Base-by-base conservation (phyloP, 2,329 filamentous ascomycete species). In the Acrocalymma vagum region DNA sequence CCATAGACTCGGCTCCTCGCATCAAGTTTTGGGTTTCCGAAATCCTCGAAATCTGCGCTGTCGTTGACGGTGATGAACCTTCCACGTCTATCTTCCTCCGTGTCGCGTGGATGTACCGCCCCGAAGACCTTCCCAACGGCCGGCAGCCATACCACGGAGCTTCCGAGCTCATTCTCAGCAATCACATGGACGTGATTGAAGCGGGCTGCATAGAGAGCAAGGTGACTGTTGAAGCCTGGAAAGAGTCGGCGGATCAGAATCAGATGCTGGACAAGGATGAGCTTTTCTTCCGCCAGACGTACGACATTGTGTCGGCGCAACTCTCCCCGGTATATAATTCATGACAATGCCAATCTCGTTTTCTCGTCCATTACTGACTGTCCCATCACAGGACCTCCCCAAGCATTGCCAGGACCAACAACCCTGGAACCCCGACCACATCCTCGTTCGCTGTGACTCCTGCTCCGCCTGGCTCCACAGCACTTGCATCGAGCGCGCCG, bases 151-250 rank as follows among this genome's bases (percentile, higher is more conserved):
- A 89, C 55, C 87, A 90, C 53, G 87, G 85, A 14, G 70, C 74
- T 35, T 81, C 82, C 51, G 87, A 90, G 65, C 61, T 90, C 37
- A 79, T 90, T 41, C 84, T 85, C 1, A 88, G 84, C 25, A 90
- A 90, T 57, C 82, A 89, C 51, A 88, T 90, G 85, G 85, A 88
- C 42, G 80, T 90, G 26, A 87, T 90, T 64, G 87, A 89, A 48
- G 86, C 87, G 4, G 79, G 84, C 59, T 84, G 84, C 37, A 84
- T 90, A 11, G 83, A 85, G 13, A 80, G 80, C 17, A 72, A 72
- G 29, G 80, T 85, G 1, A 72, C 75, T 5, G 82, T 90, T 13
- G 79, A 81, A 42, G 80, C 87, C 53, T 89, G 86, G 84, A 79
- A 83, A 26, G 87, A 91, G 55, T 73, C 80, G 17, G 81, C 87